These are phyloP conservation scores for Cruciata laevipes DNA, from an alignment of 257 asterid species.

Conservation along the genomic window DNA sequence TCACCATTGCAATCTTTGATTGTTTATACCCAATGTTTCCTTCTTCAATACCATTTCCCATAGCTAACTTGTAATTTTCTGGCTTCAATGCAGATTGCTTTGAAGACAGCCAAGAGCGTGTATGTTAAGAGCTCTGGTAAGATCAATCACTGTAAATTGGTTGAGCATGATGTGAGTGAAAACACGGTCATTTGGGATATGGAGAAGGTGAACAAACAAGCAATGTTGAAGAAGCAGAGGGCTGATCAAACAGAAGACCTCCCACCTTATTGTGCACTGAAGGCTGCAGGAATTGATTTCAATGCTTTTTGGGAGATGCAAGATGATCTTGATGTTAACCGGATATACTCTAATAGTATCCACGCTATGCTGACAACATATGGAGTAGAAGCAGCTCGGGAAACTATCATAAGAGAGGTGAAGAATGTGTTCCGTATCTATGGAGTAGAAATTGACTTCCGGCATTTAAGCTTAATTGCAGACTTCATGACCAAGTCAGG, in stretches of 20 bases:
- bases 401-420: slow-evolving; percentile 68
- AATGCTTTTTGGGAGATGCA: slow-evolving; percentile 67
- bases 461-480: slow-evolving; percentile 78
- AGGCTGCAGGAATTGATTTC: slow-evolving; percentile 79
- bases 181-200: slow-evolving; percentile 77
- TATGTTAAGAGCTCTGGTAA: slow-evolving; percentile 58
- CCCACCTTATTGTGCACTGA: slow-evolving; percentile 62
- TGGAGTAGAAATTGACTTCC: slow-evolving; percentile 79
- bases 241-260: slow-evolving; percentile 21
- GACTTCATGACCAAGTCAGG: slow-evolving; percentile 91
- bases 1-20: background rate
- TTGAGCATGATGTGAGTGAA: slow-evolving; percentile 69
- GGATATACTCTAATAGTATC: slow-evolving; percentile 70
- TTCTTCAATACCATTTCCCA: background rate
- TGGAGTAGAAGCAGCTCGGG: slow-evolving; percentile 95
- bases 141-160: slow-evolving; percentile 69
- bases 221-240: slow-evolving; percentile 23
- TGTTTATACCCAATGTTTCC: background rate
- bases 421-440: slow-evolving; percentile 78
- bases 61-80: background rate
- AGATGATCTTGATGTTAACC: slow-evolving; percentile 55
- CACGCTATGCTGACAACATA: slow-evolving; percentile 57
- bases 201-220: slow-evolving; percentile 14
- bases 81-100: slow-evolving; percentile 55
- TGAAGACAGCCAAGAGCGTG: slow-evolving; percentile 71